A percentile compares a stretch with the other conserved stretches of the same genome.
Evolutionary conservation across 257 asterid species (phyloP).

Genomic region (Salvia rosmarinus): DNA sequence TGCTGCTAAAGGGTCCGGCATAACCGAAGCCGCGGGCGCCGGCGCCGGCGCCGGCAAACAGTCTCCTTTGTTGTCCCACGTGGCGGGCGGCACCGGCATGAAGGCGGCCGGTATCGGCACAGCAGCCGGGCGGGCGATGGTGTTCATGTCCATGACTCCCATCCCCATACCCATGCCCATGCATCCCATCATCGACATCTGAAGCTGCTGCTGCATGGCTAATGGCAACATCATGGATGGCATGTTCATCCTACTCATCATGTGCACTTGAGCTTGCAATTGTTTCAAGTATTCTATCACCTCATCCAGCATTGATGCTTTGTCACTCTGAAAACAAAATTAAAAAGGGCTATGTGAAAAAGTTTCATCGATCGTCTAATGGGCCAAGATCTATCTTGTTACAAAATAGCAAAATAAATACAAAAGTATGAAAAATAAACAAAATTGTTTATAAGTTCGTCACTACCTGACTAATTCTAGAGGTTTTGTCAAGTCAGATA

Average conservation of each 20-base stretch:
- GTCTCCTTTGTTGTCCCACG: slow-evolving; percentile 60
- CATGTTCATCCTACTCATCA: slow-evolving; percentile 79
- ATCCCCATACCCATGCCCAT: slow-evolving; percentile 47
- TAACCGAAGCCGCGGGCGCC: slow-evolving; percentile 27
- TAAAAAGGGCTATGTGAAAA: too few species aligned
- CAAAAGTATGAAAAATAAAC: too few species aligned
- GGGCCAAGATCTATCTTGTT: too few species aligned
- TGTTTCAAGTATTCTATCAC: slow-evolving; percentile 84
- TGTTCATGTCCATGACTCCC: slow-evolving; percentile 63
- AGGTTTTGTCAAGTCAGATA: too few species aligned
- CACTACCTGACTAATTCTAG: too few species aligned
- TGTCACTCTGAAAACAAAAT: too few species aligned
- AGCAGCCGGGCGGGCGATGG: slow-evolving; percentile 39
- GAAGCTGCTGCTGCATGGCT: slow-evolving; percentile 72
- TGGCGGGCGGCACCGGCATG: slow-evolving; percentile 39
- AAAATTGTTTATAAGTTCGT: too few species aligned
- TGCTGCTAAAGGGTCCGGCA: slow-evolving; percentile 56
- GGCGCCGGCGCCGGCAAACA: slow-evolving; percentile 29
- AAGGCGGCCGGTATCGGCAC: neutral
- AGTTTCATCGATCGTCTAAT: too few species aligned
- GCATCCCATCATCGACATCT: slow-evolving; percentile 68
- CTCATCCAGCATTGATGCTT: slow-evolving; percentile 94
- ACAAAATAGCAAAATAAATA: too few species aligned
- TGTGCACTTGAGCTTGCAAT: slow-evolving; percentile 66
- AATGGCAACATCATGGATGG: slow-evolving; percentile 65